Base-by-base conservation (phyloP, 2,329 filamentous ascomycete genomes). In the Bipolaris sorokiniana region DNA sequence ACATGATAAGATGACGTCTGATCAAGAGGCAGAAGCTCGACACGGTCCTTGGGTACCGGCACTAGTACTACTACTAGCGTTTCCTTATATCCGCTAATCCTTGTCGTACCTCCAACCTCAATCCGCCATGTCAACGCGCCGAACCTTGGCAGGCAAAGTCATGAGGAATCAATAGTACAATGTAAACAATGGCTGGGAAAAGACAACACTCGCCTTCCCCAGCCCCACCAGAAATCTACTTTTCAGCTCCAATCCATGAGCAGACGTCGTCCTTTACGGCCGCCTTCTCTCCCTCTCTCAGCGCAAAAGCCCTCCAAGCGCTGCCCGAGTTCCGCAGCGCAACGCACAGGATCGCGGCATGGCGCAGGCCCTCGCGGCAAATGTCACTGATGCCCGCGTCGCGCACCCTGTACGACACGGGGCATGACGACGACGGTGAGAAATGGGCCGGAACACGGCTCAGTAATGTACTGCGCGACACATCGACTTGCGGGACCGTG, bases 381-480 rank as follows among this genome's bases (percentile, higher is more conserved):
- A 78, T 76, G 51, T 79, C 79, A 7, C 68, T 84, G 16, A 76
- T 72, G 10, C 72, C 75, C 13, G 58, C 54, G 23, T 63, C 68
- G 1, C 74, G 73, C 31, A 67, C 76, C 0, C 54, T 78, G 5
- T 82, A 78, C 62, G 76, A 80, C 37, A 69, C 75, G 0, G 80
- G 79, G 11, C 76, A 79, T 48, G 82, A 84, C 52, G 83, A 85
- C 56, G 83, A 85, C 59, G 83, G 83, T 13, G 83, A 85, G 66
- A 80, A 78, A 50, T 81, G 82, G 68, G 83, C 77, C 0, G 83
- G 82, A 4, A 78, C 77, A 54, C 76, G 76, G 22, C 72, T 85
- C 3, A 74, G 80, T 64, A 77, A 78, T 53, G 76, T 84, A 20
- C 75, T 85, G 11, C 73, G 76, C 22, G 76, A 79, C 10, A 74